Base-by-base conservation (phyloP, 2,329 filamentous ascomycete genomes). In the Fusarium sp. region DNA sequence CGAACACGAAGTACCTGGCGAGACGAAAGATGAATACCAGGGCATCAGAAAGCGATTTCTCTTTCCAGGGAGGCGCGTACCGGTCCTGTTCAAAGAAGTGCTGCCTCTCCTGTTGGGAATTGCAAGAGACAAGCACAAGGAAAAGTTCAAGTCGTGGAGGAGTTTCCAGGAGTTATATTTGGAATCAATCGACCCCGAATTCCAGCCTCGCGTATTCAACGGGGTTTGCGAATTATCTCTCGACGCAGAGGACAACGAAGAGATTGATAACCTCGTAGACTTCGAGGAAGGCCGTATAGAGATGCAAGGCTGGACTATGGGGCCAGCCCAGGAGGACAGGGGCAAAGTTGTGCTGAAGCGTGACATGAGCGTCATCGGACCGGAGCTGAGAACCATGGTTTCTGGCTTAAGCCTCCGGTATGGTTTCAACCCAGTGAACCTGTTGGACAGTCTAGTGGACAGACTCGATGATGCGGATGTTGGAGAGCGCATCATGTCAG, bases 251-350 rank as follows among this genome's bases (percentile, higher is more conserved):
- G 43, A 25, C 20, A 2, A 45, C 7, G 12, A 22, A 7, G 20
- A 25, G 40, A 45, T 45, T 25, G 1, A 3, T 25, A 25, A 45
- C 7, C 40, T 45, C n/a, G n/a, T n/a, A n/a, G n/a, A n/a, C n/a
- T n/a, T n/a, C n/a, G n/a, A n/a, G n/a, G n/a, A n/a, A n/a, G n/a
- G n/a, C n/a, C n/a, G n/a, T n/a, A n/a, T n/a, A n/a, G n/a, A n/a
- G 38, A 22, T 22, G 3, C 6, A 22, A 43, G 40, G 40, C 12
- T 45, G 40, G 40, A 3, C 11, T 6, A 45, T 5, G 40, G 40
- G 0, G n/a, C 3, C 11, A 14, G n/a, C 1, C 38, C 1, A 43
- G 38, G n/a, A 8, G 6, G 12, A 8, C 20, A 2, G 2, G n/a
- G 6, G 20, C 40, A 45, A 4, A 45, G 40, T 45, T 45, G 20